Percentiles rank a stretch among this genome's conserved stretches.
Conservation (phyloP, 257 asterid species). For the Solanum appendiculatum region DNA sequence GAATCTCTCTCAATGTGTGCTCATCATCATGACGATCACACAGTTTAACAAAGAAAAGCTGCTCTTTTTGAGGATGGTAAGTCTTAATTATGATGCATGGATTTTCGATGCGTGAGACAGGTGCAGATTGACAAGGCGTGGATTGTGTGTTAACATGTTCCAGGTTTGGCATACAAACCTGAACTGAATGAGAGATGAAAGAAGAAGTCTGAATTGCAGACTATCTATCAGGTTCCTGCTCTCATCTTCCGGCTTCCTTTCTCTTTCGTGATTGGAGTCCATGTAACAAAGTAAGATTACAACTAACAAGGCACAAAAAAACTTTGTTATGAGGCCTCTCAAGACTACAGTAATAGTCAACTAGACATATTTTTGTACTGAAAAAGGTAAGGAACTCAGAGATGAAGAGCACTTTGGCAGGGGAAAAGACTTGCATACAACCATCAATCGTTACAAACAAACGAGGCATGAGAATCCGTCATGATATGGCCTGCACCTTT, state of each 20-base stretch:
- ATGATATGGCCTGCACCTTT: no score
- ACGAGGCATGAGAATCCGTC: not conserved
- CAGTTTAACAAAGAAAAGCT: constrained; percentile 24
- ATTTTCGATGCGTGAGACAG: constrained; percentile 3
- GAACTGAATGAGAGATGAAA: constrained; percentile 25
- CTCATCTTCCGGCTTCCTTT: not conserved
- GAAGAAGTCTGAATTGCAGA: constrained; percentile 23
- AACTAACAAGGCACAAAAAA: not conserved
- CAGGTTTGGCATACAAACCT: constrained; percentile 22
- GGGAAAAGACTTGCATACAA: not conserved
- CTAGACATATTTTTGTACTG: not conserved
- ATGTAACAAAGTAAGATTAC: not conserved
- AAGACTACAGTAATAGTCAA: not conserved
- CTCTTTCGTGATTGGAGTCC: not conserved
- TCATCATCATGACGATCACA: not conserved
- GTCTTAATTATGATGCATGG: constrained; percentile 28
- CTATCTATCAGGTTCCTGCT: constrained; percentile 1
- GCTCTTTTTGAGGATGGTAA: constrained; percentile 26
- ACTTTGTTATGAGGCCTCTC: not conserved
- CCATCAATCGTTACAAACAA: not conserved
- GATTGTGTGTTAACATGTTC: constrained; percentile 14
- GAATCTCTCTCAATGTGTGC: constrained; percentile 3
- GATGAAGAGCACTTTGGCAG: not conserved
- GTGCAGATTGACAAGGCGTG: constrained; percentile 8
- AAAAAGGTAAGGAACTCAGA: not conserved